Percentiles rank a stretch among this genome's conserved stretches.
Evolutionary conservation across 352 stramenopile species (phyloP).

Genomic region (Saprolegnia parasitica): DNA sequence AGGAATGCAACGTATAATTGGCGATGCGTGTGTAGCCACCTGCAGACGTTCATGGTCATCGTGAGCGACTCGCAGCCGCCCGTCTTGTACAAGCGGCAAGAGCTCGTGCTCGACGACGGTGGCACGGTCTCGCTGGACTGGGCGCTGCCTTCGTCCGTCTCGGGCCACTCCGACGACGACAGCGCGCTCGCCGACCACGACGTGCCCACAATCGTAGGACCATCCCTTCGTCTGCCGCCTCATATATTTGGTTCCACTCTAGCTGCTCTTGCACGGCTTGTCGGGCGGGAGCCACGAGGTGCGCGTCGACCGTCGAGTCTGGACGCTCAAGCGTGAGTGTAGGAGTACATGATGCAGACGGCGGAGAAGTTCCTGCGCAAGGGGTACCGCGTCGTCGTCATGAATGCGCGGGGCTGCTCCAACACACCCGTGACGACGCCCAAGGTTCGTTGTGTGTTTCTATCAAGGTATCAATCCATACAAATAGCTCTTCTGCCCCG

Average conservation of each 20-base stretch:
- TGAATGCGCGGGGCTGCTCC: constrained; percentile 66
- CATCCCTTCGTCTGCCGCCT: constrained; percentile 34
- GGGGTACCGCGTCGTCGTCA: constrained; percentile 63
- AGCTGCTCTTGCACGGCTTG: constrained; percentile 51
- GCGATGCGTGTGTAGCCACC: not conserved
- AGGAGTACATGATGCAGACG: constrained; percentile 61
- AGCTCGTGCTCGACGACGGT: constrained; percentile 56
- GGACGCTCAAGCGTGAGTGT: not conserved
- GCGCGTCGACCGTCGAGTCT: not conserved
- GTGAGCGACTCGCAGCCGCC: constrained; percentile 30
- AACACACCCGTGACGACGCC: constrained; percentile 53
- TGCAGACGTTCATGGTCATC: constrained; percentile 15
- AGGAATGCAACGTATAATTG: too few relatives aligned
- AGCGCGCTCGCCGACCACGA: constrained; percentile 7
- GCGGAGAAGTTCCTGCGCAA: constrained; percentile 37
- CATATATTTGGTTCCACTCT: constrained; percentile 33
- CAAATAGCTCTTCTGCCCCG: constrained; percentile 64
- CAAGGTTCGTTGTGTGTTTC: constrained; percentile 16
- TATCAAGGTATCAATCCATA: too few relatives aligned
- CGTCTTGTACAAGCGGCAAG: constrained; percentile 51
- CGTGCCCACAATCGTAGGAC: constrained; percentile 23
- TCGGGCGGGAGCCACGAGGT: constrained; percentile 47
- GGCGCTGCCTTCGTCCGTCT: constrained; percentile 38
- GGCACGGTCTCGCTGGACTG: constrained; percentile 69
- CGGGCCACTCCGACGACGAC: not conserved